Percentiles rank a stretch among this genome's conserved stretches.
Evolutionary conservation across 2,329 filamentous ascomycete genomes (phyloP).

Genomic region (Zymoseptoria pseudotritici): DNA sequence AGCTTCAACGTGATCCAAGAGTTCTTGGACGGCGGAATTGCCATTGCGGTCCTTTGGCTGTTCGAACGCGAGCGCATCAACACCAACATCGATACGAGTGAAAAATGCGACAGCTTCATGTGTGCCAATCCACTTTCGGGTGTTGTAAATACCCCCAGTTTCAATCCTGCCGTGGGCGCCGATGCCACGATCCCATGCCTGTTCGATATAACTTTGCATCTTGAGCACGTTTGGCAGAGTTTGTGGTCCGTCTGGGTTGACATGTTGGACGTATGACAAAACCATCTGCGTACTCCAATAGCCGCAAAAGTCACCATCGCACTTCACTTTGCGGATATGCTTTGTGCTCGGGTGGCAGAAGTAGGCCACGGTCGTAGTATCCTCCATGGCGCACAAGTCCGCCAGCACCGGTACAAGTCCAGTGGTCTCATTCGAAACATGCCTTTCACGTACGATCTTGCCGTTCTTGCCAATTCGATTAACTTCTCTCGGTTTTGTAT

Average conservation of each 20-base stretch:
- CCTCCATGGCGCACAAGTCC: constrained; percentile 51
- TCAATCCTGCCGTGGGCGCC: constrained; percentile 67
- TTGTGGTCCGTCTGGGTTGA: constrained; percentile 14
- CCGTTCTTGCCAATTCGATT: constrained; percentile 39
- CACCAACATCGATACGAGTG: constrained; percentile 50
- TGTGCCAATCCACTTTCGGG: constrained; percentile 91
- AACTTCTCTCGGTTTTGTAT: constrained; percentile 32
- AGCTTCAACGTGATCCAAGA: constrained; percentile 61
- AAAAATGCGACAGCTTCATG: constrained; percentile 82
- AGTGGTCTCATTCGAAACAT: constrained; percentile 39
- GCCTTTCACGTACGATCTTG: constrained; percentile 33
- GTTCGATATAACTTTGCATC: constrained; percentile 80
- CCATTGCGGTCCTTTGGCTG: constrained; percentile 33
- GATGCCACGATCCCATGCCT: constrained; percentile 79
- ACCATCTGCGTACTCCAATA: constrained; percentile 95
- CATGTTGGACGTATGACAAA: constrained; percentile 60
- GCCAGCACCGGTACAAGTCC: constrained; percentile 40
- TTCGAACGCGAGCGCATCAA: constrained; percentile 45
- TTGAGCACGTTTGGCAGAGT: constrained; percentile 67
- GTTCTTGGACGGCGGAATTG: constrained; percentile 44
- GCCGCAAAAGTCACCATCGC: constrained; percentile 86
- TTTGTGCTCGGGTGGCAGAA: constrained; percentile 68
- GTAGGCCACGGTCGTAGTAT: constrained; percentile 61
- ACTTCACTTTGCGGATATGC: constrained; percentile 75
- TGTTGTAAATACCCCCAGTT: constrained; percentile 80